Evolutionary conservation across 2,329 filamentous ascomycete species (phyloP).

Genomic region (Neurospora sp.): DNA sequence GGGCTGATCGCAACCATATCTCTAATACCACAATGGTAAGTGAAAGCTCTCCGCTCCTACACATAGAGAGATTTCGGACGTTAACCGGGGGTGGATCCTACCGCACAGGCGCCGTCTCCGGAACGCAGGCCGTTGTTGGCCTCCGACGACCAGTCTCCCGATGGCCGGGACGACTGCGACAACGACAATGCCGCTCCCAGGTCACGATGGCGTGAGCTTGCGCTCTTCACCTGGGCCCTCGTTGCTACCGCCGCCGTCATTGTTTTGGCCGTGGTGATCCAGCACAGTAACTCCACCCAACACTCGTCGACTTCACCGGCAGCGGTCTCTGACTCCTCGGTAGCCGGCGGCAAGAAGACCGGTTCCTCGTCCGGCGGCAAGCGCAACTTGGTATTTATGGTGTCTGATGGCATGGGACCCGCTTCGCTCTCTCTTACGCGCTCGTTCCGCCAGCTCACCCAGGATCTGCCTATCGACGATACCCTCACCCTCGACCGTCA

Average conservation of each 20-base stretch:
- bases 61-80: not conserved
- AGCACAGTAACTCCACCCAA: constrained; percentile 53
- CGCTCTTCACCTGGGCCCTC: constrained; percentile 73
- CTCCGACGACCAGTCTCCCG: constrained; percentile 17
- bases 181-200: constrained; percentile 21
- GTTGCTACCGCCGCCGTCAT: constrained; percentile 71
- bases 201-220: constrained; percentile 54
- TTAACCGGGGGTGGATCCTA: not conserved
- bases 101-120: constrained; percentile 23
- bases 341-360: constrained; percentile 13
- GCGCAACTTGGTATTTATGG: constrained; percentile 96
- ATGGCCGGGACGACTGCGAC: constrained; percentile 21
- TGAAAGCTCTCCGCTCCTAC: not conserved
- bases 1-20: not conserved
- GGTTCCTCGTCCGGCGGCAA: constrained; percentile 45
- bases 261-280: constrained; percentile 65
- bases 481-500: constrained; percentile 75
- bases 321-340: constrained; percentile 20
- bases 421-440: constrained; percentile 80
- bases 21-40: not conserved
- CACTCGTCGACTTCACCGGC: constrained; percentile 21
- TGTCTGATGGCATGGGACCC: constrained; percentile 96
- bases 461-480: constrained; percentile 63
- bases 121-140: constrained; percentile 35
- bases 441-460: constrained; percentile 70